phyloP scores from a whole-genome alignment of 2,329 filamentous ascomycete genomes.

The Botryotinia globosa region DNA sequence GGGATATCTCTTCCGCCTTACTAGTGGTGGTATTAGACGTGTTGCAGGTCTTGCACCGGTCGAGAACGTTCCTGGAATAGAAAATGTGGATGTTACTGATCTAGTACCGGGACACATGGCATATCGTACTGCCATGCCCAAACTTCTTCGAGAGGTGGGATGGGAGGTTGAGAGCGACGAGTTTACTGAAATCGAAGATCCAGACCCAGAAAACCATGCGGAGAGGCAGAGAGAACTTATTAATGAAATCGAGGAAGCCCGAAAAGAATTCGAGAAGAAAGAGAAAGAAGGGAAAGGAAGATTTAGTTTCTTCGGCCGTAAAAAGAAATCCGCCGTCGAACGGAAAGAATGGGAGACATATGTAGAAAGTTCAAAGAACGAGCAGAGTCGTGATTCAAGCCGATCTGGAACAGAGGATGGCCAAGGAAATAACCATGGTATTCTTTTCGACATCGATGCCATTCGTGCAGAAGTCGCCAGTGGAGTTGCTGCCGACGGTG shows the following conservation, averaged over 20 bases:
- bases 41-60: slow-evolving; percentile 81
- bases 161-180: slow-evolving; percentile 92
- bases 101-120: slow-evolving; percentile 92
- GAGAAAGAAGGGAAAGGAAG: slow-evolving; percentile 55
- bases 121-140: slow-evolving; percentile 89
- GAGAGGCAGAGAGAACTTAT: slow-evolving; percentile 89
- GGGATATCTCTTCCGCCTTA: slow-evolving; percentile 92
- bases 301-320: slow-evolving; percentile 78
- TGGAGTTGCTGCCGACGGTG: not conserved
- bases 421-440: slow-evolving; percentile 42
- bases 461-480: slow-evolving; percentile 78
- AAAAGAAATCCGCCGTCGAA: slow-evolving; percentile 66
- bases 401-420: slow-evolving; percentile 30
- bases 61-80: slow-evolving; percentile 72
- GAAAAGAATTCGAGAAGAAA: slow-evolving; percentile 79
- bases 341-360: slow-evolving; percentile 96
- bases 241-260: slow-evolving; percentile 92
- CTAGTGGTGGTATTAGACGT: slow-evolving; percentile 83
- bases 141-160: slow-evolving; percentile 78
- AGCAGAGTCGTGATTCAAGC: slow-evolving; percentile 30
- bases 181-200: slow-evolving; percentile 94
- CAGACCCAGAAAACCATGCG: slow-evolving; percentile 89
- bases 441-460: slow-evolving; percentile 93
- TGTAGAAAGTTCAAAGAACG: slow-evolving; percentile 62
- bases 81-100: slow-evolving; percentile 86